A percentile compares a stretch with the other conserved stretches of the same genome.
Conservation (phyloP, 2,329 filamentous ascomycete genomes). For the Cucurbitaria berberidis region DNA sequence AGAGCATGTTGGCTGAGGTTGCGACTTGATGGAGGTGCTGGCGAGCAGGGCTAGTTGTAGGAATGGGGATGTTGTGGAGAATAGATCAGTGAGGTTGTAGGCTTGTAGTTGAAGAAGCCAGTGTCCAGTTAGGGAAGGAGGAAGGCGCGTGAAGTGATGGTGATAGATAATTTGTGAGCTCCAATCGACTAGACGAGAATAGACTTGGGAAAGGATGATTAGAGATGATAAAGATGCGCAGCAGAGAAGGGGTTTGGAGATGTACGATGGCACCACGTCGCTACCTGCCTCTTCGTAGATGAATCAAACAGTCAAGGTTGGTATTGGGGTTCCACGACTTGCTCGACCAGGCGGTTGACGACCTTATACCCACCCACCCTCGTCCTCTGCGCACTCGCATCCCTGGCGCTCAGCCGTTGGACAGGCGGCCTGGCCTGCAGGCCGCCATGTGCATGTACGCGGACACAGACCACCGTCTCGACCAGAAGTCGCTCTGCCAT, state of each 20-base stretch:
- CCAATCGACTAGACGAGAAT: background rate
- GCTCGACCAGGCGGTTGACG: conserved; percentile 25
- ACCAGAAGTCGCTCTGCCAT: conserved; percentile 19
- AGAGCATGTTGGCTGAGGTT: conserved; percentile 33
- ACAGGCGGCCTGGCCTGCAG: conserved; percentile 34
- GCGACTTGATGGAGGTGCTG: background rate
- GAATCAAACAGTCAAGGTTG: conserved; percentile 22
- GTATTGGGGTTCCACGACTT: conserved; percentile 20
- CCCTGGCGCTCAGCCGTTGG: conserved; percentile 34
- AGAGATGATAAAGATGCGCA: background rate
- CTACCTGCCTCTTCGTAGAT: conserved; percentile 6
- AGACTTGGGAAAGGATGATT: background rate
- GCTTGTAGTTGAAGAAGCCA: background rate
- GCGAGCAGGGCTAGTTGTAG: background rate
- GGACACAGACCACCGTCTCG: conserved; percentile 29
- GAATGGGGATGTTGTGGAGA: background rate
- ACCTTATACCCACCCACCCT: conserved; percentile 38
- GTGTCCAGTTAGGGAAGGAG: background rate
- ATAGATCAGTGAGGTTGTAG: background rate
- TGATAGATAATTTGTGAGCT: background rate
- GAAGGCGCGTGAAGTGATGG: background rate
- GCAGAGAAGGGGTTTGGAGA: background rate
- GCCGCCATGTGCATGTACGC: conserved; percentile 38
- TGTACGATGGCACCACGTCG: background rate
- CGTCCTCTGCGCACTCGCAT: conserved; percentile 18